Base-by-base conservation (phyloP, 306 rosid species). In the Vigna nakashimae region DNA sequence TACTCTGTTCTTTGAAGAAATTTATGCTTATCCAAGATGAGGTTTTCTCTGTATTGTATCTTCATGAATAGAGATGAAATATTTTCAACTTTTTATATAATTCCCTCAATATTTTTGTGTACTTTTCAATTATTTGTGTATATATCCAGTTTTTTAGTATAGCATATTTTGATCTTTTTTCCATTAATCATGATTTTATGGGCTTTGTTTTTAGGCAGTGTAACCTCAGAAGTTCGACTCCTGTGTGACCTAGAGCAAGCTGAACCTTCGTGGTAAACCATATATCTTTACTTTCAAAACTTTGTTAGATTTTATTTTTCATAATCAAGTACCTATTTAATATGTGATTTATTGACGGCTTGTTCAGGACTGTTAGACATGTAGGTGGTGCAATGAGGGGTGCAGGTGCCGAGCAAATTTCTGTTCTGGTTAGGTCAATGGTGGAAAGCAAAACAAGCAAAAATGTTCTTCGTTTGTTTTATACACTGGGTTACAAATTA, bases 361-460 rank as follows among this genome's bases (percentile, higher is more conserved):
- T 79, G 10, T 75, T 76, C 82, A 90, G 98, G 98, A 92, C 90
- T 6, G 96, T 92, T 73, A 91, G 85, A 82, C 95, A 92, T 73
- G 65, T 95, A 48, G 98, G 99, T 48, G 98, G 98, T 67, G 89
- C 98, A 76, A 92, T 91, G 90, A 89, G 99, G 84, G 98, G 99
- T 82, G 91, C 98, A 38, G 99, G 99, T 70, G 98, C 98, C 9
- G 99, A 92, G 43, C 97, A 95, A 87, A 85, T 95, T 53, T 89
- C 99, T 7, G 97, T 89, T 84, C 85, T 95, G 62, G 97, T 95
- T 68, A 91, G 97, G 85, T 80, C 89, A 18, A 84, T 93, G 91
- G 92, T 92, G 34, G 97, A 95, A 85, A 89, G 97, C 94, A 95
- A 92, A 85, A 89, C 83, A 40, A 91, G 97, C 89, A 91, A 89